phyloP scores from a whole-genome alignment of 2,329 filamentous ascomycete species.

The Colletotrichum chlorophyti region DNA sequence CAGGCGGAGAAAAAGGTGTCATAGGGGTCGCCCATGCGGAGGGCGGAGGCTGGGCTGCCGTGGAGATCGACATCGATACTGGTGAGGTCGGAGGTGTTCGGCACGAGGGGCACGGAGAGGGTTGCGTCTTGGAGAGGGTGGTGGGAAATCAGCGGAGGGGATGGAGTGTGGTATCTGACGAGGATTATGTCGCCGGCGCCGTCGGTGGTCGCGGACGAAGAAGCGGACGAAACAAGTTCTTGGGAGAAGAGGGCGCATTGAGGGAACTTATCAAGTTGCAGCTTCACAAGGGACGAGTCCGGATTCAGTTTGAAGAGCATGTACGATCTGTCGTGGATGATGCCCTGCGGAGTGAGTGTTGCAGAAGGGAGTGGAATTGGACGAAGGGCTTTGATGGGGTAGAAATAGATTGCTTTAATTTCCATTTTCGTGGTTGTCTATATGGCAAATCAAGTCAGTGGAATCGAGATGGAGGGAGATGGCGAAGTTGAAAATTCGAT shows the following conservation, averaged over 20 bases:
- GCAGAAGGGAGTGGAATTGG: slow-evolving; percentile 61
- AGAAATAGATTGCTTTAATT: slow-evolving; percentile 62
- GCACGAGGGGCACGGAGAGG: slow-evolving; percentile 64
- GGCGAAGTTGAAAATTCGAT: too few species aligned
- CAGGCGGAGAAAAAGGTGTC: slow-evolving; percentile 72
- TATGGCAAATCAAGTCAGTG: too few species aligned
- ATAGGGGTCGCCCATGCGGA: slow-evolving; percentile 66
- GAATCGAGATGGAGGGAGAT: too few species aligned
- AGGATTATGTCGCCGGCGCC: slow-evolving; percentile 40
- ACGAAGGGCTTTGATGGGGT: slow-evolving; percentile 77
- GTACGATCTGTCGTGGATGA: slow-evolving; percentile 72
- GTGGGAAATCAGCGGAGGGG: slow-evolving; percentile 45
- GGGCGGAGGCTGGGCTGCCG: slow-evolving; percentile 62
- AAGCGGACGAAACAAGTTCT: slow-evolving; percentile 49
- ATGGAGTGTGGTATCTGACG: slow-evolving; percentile 50
- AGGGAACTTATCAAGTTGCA: slow-evolving; percentile 65
- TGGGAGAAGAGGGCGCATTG: slow-evolving; percentile 71
- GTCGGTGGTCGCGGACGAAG: slow-evolving; percentile 47
- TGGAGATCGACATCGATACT: slow-evolving; percentile 65
- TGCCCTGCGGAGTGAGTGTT: slow-evolving; percentile 65
- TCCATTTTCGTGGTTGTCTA: neutral
- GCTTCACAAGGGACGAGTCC: slow-evolving; percentile 54
- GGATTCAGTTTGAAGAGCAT: slow-evolving; percentile 67
- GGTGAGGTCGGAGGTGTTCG: slow-evolving; percentile 52
- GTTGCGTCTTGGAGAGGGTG: slow-evolving; percentile 42